Base-by-base conservation (phyloP, 441 rosid species). In the Erodium moschatum region DNA sequence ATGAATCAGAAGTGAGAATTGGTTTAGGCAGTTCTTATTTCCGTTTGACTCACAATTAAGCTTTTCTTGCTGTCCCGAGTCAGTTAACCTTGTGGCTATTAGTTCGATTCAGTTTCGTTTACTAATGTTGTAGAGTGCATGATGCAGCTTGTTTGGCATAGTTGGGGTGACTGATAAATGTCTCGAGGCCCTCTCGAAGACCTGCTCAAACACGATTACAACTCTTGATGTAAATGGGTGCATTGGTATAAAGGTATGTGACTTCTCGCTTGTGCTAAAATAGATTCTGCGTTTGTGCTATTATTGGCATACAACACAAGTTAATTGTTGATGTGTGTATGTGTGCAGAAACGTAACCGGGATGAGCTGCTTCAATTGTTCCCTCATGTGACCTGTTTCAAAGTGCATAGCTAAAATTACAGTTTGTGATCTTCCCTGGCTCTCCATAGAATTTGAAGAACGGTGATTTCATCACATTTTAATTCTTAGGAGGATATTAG, bases 211-310 rank as follows among this genome's bases (percentile, higher is more conserved):
- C 61, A 81, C 88, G 10, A 76, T 92, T 42, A 84, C 87, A 35
- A 92, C 98, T 54, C 91, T 92, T 35, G 98, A 92, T 73, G 96
- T 93, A 50, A 92, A 92, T 75, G 97, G 97, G 70, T 92, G 98
- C 75, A 82, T 85, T 50, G 85, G 89, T 77, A 87, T 93, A 73
- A 93, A 93, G 89, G 97, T 88, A 77, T 20, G 65, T 27, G 40
- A 29, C 62, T 72, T 38, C 71, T 63, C 77, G 27, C 54, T 2
- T 7, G 46, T 62, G 20, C 70, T 11, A 11, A 40, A 8, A 58
- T 24, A 62, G 38, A 15, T 15, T 69, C 12, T 21, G n/a, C 56
- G 13, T 11, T 48, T 2, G 11, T 13, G 18, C 31, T 29, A 29
- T 50, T 2, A 5, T 2, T 15, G 16, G 18, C 58, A 15, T 13